Evolutionary conservation across 1,139 yeast species (phyloP).

Genomic region (Taphrina sp.): DNA sequence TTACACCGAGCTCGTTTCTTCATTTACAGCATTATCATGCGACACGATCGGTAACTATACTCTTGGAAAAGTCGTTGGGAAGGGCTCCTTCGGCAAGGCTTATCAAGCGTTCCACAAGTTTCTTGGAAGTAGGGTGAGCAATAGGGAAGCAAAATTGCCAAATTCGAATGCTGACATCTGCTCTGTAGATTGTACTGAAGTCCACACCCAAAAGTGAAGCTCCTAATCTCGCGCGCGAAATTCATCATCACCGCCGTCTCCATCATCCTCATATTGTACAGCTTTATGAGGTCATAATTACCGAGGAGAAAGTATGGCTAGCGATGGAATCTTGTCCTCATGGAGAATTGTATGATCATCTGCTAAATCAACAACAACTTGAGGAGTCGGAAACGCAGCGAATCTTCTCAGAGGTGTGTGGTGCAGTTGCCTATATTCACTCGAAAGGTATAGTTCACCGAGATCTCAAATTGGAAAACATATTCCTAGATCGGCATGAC

Average conservation of each 20-base stretch:
- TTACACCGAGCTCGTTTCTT: slow-evolving; percentile 26
- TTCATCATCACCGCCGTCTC: slow-evolving; percentile 81
- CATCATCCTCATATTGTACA: slow-evolving; percentile 80
- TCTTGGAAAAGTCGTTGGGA: slow-evolving; percentile 37
- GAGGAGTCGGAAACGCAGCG: slow-evolving; percentile 56
- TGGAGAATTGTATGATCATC: slow-evolving; percentile 75
- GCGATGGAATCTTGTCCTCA: slow-evolving; percentile 89
- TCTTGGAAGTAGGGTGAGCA: slow-evolving; percentile 22
- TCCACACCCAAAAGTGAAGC: slow-evolving; percentile 72
- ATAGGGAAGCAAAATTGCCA: no score
- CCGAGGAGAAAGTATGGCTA: slow-evolving; percentile 79
- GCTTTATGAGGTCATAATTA: slow-evolving; percentile 78
- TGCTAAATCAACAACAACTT: slow-evolving; percentile 55
- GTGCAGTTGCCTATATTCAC: slow-evolving; percentile 85
- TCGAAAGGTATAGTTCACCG: slow-evolving; percentile 80
- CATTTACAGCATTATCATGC: slow-evolving; percentile 24
- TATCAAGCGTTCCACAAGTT: slow-evolving; percentile 30
- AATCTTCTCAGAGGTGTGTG: slow-evolving; percentile 72
- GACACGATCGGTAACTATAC: slow-evolving; percentile 38
- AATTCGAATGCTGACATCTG: no score
- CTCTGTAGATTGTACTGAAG: slow-evolving; percentile 60
- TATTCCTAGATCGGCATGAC: slow-evolving; percentile 66
- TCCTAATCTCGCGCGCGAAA: slow-evolving; percentile 88
- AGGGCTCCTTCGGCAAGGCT: slow-evolving; percentile 30
- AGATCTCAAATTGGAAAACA: slow-evolving; percentile 84